These are phyloP conservation scores for Scopulariopsis brevicaulis DNA, from an alignment of 2,329 filamentous ascomycete species.

Conservation along the genomic window DNA sequence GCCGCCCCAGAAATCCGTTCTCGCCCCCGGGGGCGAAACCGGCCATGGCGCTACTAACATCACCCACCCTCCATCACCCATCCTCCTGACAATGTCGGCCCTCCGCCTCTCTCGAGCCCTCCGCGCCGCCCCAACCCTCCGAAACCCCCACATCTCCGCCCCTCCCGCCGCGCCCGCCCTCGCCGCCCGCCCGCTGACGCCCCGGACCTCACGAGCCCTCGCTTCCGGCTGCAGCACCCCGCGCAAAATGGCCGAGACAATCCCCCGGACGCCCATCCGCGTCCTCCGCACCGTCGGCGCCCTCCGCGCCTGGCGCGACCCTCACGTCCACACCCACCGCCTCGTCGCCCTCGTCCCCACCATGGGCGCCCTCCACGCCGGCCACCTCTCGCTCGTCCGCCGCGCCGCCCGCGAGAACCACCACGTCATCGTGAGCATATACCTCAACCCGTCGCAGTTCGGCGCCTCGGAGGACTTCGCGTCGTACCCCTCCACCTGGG, in stretches of 20 bases:
- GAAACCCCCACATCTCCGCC: not conserved
- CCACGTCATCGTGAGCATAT: conserved; percentile 82
- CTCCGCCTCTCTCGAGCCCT: conserved; percentile 3
- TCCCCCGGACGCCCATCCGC: conserved; percentile 49
- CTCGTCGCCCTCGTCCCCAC: conserved; percentile 86
- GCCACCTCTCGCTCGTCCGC: conserved; percentile 78
- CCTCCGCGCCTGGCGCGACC: conserved; percentile 58
- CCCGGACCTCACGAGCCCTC: not conserved
- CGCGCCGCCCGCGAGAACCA: conserved; percentile 75
- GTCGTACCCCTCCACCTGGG: conserved; percentile 87
- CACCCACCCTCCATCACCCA: not conserved
- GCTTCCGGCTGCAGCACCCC: not conserved
- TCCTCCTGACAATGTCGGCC: not conserved
- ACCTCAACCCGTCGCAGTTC: conserved; percentile 96
- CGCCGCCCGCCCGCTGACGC: not conserved
- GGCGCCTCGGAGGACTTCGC: conserved; percentile 77
- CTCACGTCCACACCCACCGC: conserved; percentile 53
- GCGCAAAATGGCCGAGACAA: conserved; percentile 24
- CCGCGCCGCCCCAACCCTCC: not conserved
- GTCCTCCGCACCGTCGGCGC: conserved; percentile 66
- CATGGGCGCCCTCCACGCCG: conserved; percentile 93
- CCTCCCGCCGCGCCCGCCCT: not conserved
- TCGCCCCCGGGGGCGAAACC: conserved; percentile 5
- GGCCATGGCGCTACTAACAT: not conserved
- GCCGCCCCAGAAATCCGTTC: conserved; percentile 16